A percentile compares a stretch with the other conserved stretches of the same genome.
These are phyloP conservation scores for Dimargaris xerosporica DNA, from an alignment of 192 early-diverging fungal genomes.

Conservation along the genomic window DNA sequence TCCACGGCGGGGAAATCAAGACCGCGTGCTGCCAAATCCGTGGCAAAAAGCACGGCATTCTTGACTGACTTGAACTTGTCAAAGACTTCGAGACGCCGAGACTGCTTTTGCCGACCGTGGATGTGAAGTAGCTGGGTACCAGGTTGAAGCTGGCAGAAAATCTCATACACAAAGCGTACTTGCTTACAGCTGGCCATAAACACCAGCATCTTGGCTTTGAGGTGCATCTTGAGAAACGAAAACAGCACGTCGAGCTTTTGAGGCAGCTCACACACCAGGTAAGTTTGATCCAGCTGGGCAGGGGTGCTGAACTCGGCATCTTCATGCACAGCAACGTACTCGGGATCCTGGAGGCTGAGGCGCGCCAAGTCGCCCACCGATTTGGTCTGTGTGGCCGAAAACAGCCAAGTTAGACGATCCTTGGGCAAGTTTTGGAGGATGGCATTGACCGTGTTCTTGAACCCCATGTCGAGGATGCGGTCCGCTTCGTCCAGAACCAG, in stretches of 20 bases:
- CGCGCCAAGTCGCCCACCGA: slow-evolving; percentile 88
- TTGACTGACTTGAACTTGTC: slow-evolving; percentile 69
- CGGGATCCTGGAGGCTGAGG: slow-evolving; percentile 74
- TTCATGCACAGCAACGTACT: slow-evolving; percentile 93
- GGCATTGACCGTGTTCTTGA: slow-evolving; percentile 65
- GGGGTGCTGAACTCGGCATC: slow-evolving; percentile 67
- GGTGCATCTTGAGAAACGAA: slow-evolving; percentile 90
- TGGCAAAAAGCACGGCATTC: slow-evolving; percentile 72
- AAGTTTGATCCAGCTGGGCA: slow-evolving; percentile 66
- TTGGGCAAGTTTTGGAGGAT: slow-evolving; percentile 70
- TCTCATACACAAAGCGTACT: slow-evolving; percentile 85
- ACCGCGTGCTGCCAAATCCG: slow-evolving; percentile 91
- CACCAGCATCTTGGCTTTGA: slow-evolving; percentile 75
- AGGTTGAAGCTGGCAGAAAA: slow-evolving; percentile 88
- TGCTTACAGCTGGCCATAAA: slow-evolving; percentile 97
- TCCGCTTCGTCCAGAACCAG: slow-evolving; percentile 78
- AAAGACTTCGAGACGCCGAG: slow-evolving; percentile 85
- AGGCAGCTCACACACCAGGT: slow-evolving; percentile 63
- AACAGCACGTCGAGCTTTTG: slow-evolving; percentile 92
- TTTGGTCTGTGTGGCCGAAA: slow-evolving; percentile 96
- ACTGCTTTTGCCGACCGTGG: slow-evolving; percentile 96
- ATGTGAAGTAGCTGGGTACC: slow-evolving; percentile 81
- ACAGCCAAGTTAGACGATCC: slow-evolving; percentile 81
- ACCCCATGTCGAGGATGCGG: slow-evolving; percentile 76
- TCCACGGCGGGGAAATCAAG: slow-evolving; percentile 96